phyloP scores from a whole-genome alignment of 257 asterid species.

The Solanum sparsipilum region DNA sequence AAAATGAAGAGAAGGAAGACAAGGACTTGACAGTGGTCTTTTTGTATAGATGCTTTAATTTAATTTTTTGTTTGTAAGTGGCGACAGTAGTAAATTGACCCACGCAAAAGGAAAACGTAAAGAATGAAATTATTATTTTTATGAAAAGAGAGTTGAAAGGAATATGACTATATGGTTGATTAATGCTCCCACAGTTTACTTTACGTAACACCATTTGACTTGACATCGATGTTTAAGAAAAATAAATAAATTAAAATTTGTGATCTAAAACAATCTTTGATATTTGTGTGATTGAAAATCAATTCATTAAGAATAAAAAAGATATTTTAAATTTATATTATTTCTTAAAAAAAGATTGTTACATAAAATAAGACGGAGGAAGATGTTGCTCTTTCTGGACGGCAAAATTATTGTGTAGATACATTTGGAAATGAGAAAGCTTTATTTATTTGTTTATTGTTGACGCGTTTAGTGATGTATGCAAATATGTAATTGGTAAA shows the following conservation, averaged over 20 bases:
- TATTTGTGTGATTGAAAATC: not conserved
- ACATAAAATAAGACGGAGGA: not conserved
- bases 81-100: not conserved
- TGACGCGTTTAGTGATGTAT: not conserved
- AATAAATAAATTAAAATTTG: rapidly evolving
- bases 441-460: not conserved
- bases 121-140: not conserved
- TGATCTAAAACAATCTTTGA: rapidly evolving
- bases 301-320: too few relatives aligned
- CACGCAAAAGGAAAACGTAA: not conserved
- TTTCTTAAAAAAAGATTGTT: too few relatives aligned
- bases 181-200: too few relatives aligned
- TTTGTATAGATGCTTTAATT: not conserved
- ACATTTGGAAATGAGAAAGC: not conserved
- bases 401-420: not conserved
- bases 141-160: not conserved
- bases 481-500: not conserved
- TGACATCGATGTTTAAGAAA: too few relatives aligned
- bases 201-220: rapidly evolving
- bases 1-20: not conserved
- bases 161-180: not conserved
- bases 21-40: not conserved
- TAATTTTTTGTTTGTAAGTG: not conserved
- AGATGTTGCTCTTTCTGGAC: not conserved
- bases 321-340: too few relatives aligned